Evolutionary conservation across 306 rosid species (phyloP).

Genomic region (Medicago arabica): DNA sequence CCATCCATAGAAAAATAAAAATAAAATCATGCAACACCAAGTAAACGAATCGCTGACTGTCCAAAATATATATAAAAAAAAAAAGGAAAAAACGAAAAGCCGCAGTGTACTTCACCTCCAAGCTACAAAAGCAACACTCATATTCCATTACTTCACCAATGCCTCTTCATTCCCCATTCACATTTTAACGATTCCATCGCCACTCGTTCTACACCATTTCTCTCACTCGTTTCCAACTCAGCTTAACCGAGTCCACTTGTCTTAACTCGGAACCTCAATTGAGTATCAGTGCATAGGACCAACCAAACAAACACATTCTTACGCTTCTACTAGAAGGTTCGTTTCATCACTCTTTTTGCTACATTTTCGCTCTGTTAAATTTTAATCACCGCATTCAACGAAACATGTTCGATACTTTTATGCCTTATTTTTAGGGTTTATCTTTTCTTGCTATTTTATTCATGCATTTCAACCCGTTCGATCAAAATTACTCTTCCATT

Average conservation of each 20-base stretch:
- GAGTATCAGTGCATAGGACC: neutral
- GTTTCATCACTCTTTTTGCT: neutral
- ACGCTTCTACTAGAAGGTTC: neutral
- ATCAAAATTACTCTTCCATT: conserved; percentile 20
- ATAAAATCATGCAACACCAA: too few relatives aligned
- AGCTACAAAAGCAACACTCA: neutral
- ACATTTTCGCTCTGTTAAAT: neutral
- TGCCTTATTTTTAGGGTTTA: conserved; percentile 38
- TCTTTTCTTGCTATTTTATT: neutral
- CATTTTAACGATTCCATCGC: neutral
- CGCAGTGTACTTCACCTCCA: neutral
- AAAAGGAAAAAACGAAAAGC: too few relatives aligned
- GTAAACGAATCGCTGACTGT: too few relatives aligned
- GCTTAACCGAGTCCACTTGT: neutral
- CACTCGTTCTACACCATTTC: too few relatives aligned
- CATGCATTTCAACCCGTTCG: conserved; percentile 34
- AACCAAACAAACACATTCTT: neutral
- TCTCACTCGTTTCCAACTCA: too few relatives aligned
- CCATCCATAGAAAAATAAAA: too few relatives aligned
- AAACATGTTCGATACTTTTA: neutral
- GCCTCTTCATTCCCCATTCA: neutral
- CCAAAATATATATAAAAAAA: too few relatives aligned
- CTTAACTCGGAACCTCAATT: neutral
- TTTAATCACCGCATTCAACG: neutral
- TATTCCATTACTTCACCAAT: neutral